These are phyloP conservation scores for Crocinoboletus sp. DNA, from an alignment of 1,284 basidiomycete species.

Conservation along the genomic window DNA sequence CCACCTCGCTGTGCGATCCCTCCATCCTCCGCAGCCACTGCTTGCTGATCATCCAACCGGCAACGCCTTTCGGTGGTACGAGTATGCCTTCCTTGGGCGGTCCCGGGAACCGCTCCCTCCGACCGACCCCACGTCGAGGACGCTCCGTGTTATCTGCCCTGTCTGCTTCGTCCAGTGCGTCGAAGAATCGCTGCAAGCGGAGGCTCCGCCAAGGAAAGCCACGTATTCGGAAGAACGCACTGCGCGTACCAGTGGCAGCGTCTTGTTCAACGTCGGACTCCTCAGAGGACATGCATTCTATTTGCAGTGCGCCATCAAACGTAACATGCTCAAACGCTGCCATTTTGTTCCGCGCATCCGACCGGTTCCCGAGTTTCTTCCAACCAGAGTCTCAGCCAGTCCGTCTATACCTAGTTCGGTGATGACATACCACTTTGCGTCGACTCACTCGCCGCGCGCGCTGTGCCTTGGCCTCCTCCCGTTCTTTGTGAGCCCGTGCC, in stretches of 20 bases:
- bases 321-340: constrained; percentile 50
- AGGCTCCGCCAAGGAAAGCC: constrained; percentile 60
- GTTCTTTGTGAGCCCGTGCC: constrained; percentile 41
- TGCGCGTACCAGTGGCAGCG: constrained; percentile 21
- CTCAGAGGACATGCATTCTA: constrained; percentile 76
- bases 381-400: constrained; percentile 1
- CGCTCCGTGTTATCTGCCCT: constrained; percentile 39
- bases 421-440: constrained; percentile 52
- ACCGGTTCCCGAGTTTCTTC: constrained; percentile 64
- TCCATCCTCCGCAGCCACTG: constrained; percentile 48
- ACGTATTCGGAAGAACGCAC: constrained; percentile 44
- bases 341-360: constrained; percentile 50
- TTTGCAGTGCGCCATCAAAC: constrained; percentile 63
- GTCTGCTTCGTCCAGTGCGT: constrained; percentile 55
- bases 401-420: neutral
- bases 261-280: constrained; percentile 57
- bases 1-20: constrained; percentile 42
- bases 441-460: constrained; percentile 54
- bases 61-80: constrained; percentile 58
- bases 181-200: constrained; percentile 54
- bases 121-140: constrained; percentile 53
- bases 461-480: constrained; percentile 56
- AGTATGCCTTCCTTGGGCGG: constrained; percentile 51
- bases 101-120: constrained; percentile 51
- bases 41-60: constrained; percentile 72